A percentile compares a stretch with the other conserved stretches of the same genome.
Evolutionary conservation across 1,284 basidiomycete species (phyloP).

Genomic region (Trichosporon coremiiforme): DNA sequence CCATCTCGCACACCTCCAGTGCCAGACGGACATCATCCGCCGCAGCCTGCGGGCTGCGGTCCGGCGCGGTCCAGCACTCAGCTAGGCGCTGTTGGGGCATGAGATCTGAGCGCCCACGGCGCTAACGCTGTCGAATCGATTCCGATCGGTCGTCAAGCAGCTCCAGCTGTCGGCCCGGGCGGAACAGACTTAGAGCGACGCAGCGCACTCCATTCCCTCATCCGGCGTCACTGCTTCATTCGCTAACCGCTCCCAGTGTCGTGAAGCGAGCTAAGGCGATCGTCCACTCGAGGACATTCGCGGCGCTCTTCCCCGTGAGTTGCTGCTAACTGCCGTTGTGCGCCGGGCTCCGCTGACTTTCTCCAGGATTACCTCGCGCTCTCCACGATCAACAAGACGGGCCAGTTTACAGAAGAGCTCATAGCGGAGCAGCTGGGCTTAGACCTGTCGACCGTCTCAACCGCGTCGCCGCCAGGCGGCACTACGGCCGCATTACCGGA

Average conservation of each 20-base stretch:
- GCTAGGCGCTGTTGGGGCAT: too few species aligned
- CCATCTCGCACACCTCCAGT: background rate
- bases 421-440: conserved; percentile 39
- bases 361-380: conserved; percentile 48
- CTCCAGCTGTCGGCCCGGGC: background rate
- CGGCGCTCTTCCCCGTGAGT: conserved; percentile 46
- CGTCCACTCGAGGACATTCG: conserved; percentile 48
- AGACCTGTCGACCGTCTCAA: conserved; percentile 22
- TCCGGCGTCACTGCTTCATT: background rate
- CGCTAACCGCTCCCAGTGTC: conserved; percentile 25
- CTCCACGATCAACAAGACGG: conserved; percentile 40
- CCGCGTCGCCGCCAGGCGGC: background rate
- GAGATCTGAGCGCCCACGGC: background rate
- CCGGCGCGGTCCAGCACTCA: too few species aligned
- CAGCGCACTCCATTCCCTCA: background rate
- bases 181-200: background rate
- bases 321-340: too few species aligned
- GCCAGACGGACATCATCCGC: background rate
- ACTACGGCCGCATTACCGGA: background rate
- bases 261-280: conserved; percentile 44
- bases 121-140: background rate
- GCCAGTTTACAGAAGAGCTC: conserved; percentile 41
- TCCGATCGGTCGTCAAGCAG: background rate
- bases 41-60: too few species aligned
- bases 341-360: background rate